Evolutionary conservation across 2,329 filamentous ascomycete species (phyloP).

Genomic region (Pestalotiopsis fici): DNA sequence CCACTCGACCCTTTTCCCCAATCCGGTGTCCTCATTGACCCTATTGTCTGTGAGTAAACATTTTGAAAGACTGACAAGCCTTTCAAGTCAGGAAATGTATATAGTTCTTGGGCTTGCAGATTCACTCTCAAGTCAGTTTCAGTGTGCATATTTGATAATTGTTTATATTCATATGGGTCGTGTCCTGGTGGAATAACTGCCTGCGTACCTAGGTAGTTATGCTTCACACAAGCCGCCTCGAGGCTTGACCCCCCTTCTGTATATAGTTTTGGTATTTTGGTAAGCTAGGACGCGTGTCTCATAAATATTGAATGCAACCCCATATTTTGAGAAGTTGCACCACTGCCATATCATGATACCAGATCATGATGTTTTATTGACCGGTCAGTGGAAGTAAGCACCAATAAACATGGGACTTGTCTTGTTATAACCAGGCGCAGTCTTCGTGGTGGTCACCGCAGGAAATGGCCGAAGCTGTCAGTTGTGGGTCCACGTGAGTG

Average conservation of each 20-base stretch:
- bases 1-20: conserved; percentile 38
- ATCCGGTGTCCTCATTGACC: conserved; percentile 32
- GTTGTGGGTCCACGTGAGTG: not conserved
- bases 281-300: not conserved
- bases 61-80: not conserved
- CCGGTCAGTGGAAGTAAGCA: not conserved
- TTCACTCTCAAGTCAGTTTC: not conserved
- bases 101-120: not conserved
- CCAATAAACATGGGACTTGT: not conserved
- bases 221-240: not conserved
- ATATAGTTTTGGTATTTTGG: not conserved
- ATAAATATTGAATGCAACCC: not conserved
- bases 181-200: not conserved
- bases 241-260: not conserved
- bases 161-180: not conserved
- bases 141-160: not conserved
- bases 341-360: not conserved
- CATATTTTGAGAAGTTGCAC: not conserved
- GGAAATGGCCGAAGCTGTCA: not conserved
- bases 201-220: not conserved
- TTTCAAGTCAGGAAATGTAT: not conserved
- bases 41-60: conserved; percentile 15
- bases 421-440: not conserved
- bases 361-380: not conserved
- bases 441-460: not conserved